A percentile compares a stretch with the other conserved stretches of the same genome.
Evolutionary conservation across 73 alveolate genomes (phyloP).

Genomic region (Diophrys appendiculata): DNA sequence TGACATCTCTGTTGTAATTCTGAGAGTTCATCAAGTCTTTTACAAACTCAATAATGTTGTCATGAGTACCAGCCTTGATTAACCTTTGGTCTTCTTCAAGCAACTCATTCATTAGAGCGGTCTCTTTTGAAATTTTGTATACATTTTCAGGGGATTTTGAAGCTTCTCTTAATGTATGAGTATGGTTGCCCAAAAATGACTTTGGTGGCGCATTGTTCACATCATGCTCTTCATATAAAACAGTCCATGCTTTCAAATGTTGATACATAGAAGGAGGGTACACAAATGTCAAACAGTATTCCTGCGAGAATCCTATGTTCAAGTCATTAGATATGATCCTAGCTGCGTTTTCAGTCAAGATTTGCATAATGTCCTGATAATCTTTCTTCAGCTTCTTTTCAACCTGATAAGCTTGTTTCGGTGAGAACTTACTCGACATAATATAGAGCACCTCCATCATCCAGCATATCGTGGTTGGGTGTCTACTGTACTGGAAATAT

Average conservation of each 20-base stretch:
- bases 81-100: slow-evolving; percentile 21
- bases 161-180: background rate
- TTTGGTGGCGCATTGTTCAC: background rate
- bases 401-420: slow-evolving; percentile 44
- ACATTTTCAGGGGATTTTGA: background rate
- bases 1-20: background rate
- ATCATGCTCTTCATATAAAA: background rate
- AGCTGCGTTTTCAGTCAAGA: slow-evolving; percentile 24
- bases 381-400: slow-evolving; percentile 49
- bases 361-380: slow-evolving; percentile 40
- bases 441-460: slow-evolving; percentile 46
- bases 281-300: slow-evolving; percentile 43
- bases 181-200: slow-evolving; percentile 7
- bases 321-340: slow-evolving; percentile 17
- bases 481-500: slow-evolving; percentile 31
- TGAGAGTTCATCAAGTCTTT: slow-evolving; percentile 12
- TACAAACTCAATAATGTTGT: slow-evolving; percentile 8
- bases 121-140: slow-evolving; percentile 4
- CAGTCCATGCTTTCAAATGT: slow-evolving; percentile 44
- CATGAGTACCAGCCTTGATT: background rate
- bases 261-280: slow-evolving; percentile 61
- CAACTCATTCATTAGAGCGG: slow-evolving; percentile 7
- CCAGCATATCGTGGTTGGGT: slow-evolving; percentile 68
- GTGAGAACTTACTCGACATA: slow-evolving; percentile 37
- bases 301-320: slow-evolving; percentile 38